A percentile compares a stretch with the other conserved stretches of the same genome.
Evolutionary conservation across 2,329 filamentous ascomycete species (phyloP).

Genomic region (Rugonectria rugulosa): DNA sequence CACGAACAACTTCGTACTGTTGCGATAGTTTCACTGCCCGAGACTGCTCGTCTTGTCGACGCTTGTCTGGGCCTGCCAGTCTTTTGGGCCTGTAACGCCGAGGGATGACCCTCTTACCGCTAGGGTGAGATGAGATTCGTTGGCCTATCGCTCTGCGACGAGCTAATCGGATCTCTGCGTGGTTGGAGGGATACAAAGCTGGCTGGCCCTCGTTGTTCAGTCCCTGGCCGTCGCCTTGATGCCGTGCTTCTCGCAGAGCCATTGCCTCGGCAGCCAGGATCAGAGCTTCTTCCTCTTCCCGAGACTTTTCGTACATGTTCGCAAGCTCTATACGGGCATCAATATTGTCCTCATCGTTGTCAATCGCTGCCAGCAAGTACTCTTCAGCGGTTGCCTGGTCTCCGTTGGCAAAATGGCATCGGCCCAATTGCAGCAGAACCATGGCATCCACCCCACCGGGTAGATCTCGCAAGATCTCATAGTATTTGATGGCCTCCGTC

Average conservation of each 20-base stretch:
- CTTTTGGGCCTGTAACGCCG: slow-evolving; percentile 55
- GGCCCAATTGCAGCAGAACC: slow-evolving; percentile 63
- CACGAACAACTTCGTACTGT: slow-evolving; percentile 54
- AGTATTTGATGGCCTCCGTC: slow-evolving; percentile 60
- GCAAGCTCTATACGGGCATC: slow-evolving; percentile 82
- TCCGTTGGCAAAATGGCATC: slow-evolving; percentile 72
- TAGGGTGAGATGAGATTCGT: slow-evolving; percentile 13
- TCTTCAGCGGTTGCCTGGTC: slow-evolving; percentile 76
- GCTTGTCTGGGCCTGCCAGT: slow-evolving; percentile 53
- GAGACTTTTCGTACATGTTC: slow-evolving; percentile 81
- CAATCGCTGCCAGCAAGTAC: slow-evolving; percentile 77
- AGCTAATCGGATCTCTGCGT: slow-evolving; percentile 19
- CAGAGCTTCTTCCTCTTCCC: slow-evolving; percentile 78
- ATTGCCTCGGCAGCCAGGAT: slow-evolving; percentile 80
- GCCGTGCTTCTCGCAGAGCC: slow-evolving; percentile 62
- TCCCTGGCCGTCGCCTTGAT: slow-evolving; percentile 31
- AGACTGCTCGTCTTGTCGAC: slow-evolving; percentile 53
- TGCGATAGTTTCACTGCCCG: slow-evolving; percentile 48
- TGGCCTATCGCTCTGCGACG: slow-evolving; percentile 21
- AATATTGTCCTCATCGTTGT: slow-evolving; percentile 74
- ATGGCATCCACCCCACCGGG: slow-evolving; percentile 59
- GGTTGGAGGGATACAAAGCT: slow-evolving; percentile 6
- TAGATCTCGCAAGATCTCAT: slow-evolving; percentile 60
- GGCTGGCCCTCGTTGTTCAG: slow-evolving; percentile 4
- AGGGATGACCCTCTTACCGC: slow-evolving; percentile 41